These are phyloP conservation scores for Ilyonectria destructans DNA, from an alignment of 2,329 filamentous ascomycete species.

Conservation along the genomic window DNA sequence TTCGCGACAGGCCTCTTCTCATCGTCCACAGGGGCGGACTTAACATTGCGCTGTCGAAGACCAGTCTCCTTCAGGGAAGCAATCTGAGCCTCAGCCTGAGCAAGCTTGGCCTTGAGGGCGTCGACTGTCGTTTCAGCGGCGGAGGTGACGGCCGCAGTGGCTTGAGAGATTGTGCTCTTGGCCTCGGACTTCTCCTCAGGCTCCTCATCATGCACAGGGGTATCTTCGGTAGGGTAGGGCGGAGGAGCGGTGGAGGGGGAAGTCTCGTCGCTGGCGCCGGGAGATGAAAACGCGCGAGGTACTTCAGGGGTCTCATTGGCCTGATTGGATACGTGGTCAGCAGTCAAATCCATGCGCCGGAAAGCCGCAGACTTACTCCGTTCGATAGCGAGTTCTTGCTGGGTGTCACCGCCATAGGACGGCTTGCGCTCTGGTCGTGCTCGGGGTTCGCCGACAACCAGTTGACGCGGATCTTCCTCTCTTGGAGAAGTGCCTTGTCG, in stretches of 20 bases:
- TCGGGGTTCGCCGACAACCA: conserved; percentile 80
- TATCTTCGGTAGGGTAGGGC: conserved; percentile 55
- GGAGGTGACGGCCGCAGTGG: conserved; percentile 66
- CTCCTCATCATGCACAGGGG: conserved; percentile 50
- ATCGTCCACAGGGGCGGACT: conserved; percentile 63
- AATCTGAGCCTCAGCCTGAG: conserved; percentile 83
- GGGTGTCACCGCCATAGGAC: conserved; percentile 56
- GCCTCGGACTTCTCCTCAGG: conserved; percentile 48
- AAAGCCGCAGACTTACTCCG: conserved; percentile 56
- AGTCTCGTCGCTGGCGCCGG: conserved; percentile 54
- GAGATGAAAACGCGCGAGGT: conserved; percentile 64
- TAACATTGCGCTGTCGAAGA: conserved; percentile 84
- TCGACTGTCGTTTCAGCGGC: conserved; percentile 62
- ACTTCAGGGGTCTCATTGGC: conserved; percentile 62
- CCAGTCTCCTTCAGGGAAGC: conserved; percentile 80
- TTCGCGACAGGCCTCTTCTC: conserved; percentile 66
- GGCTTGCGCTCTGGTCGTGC: conserved; percentile 45
- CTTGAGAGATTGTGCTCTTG: conserved; percentile 53
- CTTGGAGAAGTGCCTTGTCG: conserved; percentile 84
- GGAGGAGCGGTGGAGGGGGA: conserved; percentile 53
- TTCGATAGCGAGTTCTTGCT: conserved; percentile 59
- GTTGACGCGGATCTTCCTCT: conserved; percentile 95
- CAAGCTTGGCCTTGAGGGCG: conserved; percentile 81
- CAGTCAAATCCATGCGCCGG: background rate
- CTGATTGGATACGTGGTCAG: conserved; percentile 45